These are phyloP conservation scores for Papiliotrema flavescens DNA, from an alignment of 1,284 basidiomycete genomes.

Conservation along the genomic window DNA sequence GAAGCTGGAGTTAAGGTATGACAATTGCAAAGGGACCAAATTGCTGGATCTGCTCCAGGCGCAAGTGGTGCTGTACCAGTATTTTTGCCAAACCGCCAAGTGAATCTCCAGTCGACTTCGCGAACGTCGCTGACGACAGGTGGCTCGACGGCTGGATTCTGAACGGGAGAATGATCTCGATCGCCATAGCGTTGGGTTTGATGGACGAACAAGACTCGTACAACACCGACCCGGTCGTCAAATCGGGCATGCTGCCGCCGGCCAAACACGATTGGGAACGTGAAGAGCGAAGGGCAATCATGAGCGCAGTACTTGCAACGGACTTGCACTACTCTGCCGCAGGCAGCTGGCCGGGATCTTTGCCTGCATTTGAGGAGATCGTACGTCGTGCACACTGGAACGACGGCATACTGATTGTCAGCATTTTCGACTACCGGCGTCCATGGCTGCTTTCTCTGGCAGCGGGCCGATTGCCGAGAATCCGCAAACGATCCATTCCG, in stretches of 20 bases:
- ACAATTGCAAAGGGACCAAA: slow-evolving; percentile 15
- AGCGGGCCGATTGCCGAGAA: slow-evolving; percentile 28
- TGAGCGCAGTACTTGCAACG: slow-evolving; percentile 20
- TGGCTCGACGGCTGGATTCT: slow-evolving; percentile 36
- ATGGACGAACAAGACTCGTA: slow-evolving; percentile 7
- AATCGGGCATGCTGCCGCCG: slow-evolving; percentile 19
- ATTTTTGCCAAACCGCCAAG: background rate
- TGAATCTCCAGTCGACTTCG: background rate
- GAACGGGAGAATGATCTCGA: slow-evolving; percentile 18
- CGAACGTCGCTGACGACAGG: background rate
- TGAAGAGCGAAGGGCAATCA: slow-evolving; percentile 31
- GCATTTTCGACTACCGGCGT: slow-evolving; percentile 29
- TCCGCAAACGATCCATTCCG: slow-evolving; percentile 27
- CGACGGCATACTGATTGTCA: slow-evolving; percentile 26
- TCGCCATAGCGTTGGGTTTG: slow-evolving; percentile 32
- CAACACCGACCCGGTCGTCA: background rate
- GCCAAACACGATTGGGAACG: slow-evolving; percentile 29
- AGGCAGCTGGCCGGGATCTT: slow-evolving; percentile 30
- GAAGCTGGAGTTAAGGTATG: slow-evolving; percentile 15
- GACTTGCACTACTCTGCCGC: slow-evolving; percentile 22
- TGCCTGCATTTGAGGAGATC: slow-evolving; percentile 24
- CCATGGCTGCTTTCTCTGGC: slow-evolving; percentile 24
- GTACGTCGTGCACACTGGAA: background rate
- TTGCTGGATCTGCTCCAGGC: slow-evolving; percentile 34
- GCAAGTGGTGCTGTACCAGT: slow-evolving; percentile 12